Percentiles rank a stretch among this genome's conserved stretches.
Evolutionary conservation across 2,329 filamentous ascomycete genomes (phyloP).

Genomic region (Dothideomycetes sp.): DNA sequence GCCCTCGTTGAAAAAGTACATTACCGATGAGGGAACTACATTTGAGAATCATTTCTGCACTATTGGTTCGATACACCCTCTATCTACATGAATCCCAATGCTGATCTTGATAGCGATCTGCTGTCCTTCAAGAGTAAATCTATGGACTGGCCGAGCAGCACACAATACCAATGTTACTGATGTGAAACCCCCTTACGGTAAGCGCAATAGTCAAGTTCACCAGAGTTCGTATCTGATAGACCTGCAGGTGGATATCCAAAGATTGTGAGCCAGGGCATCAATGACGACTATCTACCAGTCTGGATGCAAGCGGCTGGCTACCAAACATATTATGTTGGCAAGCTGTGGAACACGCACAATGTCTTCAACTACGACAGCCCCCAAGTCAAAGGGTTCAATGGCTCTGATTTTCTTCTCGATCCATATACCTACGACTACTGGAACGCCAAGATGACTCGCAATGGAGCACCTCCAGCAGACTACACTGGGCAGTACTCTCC

Average conservation of each 20-base stretch:
- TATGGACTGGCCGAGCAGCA: slow-evolving; percentile 54
- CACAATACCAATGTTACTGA: slow-evolving; percentile 61
- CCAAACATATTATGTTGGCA: slow-evolving; percentile 60
- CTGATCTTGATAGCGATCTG: slow-evolving; percentile 37
- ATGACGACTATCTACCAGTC: slow-evolving; percentile 56
- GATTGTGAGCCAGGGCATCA: slow-evolving; percentile 52
- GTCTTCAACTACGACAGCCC: slow-evolving; percentile 51
- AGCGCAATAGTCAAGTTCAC: no score
- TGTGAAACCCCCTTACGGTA: slow-evolving; percentile 39
- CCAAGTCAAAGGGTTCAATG: slow-evolving; percentile 47
- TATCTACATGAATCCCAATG: background rate
- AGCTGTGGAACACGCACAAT: slow-evolving; percentile 55
- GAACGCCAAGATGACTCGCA: slow-evolving; percentile 51
- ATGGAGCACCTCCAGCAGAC: slow-evolving; percentile 43
- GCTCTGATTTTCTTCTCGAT: slow-evolving; percentile 39
- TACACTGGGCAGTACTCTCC: slow-evolving; percentile 45
- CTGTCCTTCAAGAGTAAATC: slow-evolving; percentile 53
- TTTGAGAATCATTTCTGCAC: slow-evolving; percentile 54
- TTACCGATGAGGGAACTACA: slow-evolving; percentile 46
- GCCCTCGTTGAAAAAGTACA: slow-evolving; percentile 44
- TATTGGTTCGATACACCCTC: slow-evolving; percentile 18
- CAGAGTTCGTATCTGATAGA: background rate
- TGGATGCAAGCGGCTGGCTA: slow-evolving; percentile 60
- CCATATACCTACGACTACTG: slow-evolving; percentile 59
- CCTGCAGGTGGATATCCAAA: slow-evolving; percentile 49